phyloP scores from a whole-genome alignment of 441 rosid genomes.

The Pelargonium citronellum region DNA sequence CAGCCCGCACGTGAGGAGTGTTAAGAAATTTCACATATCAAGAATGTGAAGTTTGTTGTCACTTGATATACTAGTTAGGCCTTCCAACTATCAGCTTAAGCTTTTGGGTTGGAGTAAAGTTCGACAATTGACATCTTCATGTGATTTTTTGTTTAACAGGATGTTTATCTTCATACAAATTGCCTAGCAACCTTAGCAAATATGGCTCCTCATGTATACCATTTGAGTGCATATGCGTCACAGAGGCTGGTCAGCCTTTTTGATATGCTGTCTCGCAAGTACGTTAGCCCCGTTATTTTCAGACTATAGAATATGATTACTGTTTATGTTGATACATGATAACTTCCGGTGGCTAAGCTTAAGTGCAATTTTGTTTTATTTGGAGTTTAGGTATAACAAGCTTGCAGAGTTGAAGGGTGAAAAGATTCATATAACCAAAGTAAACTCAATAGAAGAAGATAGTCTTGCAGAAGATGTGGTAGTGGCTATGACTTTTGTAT shows the following conservation, averaged over 20 bases:
- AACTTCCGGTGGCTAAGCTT: neutral
- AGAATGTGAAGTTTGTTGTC: too few species aligned
- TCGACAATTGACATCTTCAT: too few species aligned
- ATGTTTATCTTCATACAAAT: slow-evolving; percentile 95
- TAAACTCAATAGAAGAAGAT: slow-evolving; percentile 45
- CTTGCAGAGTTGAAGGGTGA: slow-evolving; percentile 65
- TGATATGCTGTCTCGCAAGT: slow-evolving; percentile 97
- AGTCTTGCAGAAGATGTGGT: slow-evolving; percentile 73
- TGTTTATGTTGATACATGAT: neutral
- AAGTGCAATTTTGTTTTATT: neutral
- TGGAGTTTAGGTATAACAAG: slow-evolving; percentile 64
- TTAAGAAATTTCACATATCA: too few species aligned
- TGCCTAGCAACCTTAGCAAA: slow-evolving; percentile 96
- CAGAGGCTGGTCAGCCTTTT: slow-evolving; percentile 97
- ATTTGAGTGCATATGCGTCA: slow-evolving; percentile 94
- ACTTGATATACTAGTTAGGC: too few species aligned
- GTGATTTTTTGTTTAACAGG: slow-evolving; percentile 43
- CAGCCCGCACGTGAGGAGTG: too few species aligned
- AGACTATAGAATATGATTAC: neutral
- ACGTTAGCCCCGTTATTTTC: slow-evolving; percentile 22
- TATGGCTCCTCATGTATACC: slow-evolving; percentile 98
- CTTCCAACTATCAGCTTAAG: too few species aligned
- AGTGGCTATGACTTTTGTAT: slow-evolving; percentile 22
- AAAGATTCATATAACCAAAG: slow-evolving; percentile 40
- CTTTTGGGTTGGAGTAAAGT: too few species aligned